Evolutionary conservation across 371 early-diverging fungal genomes (phyloP).

Genomic region (Apophysomyces elegans): DNA sequence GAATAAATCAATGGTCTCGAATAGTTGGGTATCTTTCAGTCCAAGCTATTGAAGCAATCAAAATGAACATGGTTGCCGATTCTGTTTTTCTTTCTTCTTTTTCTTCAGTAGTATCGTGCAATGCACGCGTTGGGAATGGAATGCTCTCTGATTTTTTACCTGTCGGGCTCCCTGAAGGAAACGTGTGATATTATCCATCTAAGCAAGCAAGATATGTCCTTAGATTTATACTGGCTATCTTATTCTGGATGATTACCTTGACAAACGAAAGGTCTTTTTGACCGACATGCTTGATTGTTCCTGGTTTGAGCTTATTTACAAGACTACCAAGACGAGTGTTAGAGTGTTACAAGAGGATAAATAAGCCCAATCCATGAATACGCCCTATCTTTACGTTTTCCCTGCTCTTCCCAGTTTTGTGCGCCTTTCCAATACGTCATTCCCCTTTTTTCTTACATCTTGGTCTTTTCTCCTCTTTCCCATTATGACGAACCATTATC

Average conservation of each 20-base stretch:
- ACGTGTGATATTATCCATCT: constrained; percentile 85
- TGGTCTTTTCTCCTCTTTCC: not conserved
- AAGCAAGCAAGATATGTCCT: constrained; percentile 19
- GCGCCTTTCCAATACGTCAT: not conserved
- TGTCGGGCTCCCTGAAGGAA: constrained; percentile 66
- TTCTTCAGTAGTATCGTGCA: constrained; percentile 57
- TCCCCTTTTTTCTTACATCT: not conserved
- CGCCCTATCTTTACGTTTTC: constrained; percentile 4
- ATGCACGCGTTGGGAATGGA: not conserved
- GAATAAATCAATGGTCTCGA: constrained; percentile 91
- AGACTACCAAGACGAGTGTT: constrained; percentile 45
- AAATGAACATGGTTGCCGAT: not conserved
- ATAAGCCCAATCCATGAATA: not conserved
- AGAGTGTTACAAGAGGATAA: constrained; percentile 4
- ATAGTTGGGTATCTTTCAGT: constrained; percentile 77
- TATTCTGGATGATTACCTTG: constrained; percentile 53
- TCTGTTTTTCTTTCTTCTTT: constrained; percentile 33
- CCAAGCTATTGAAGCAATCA: constrained; percentile 55
- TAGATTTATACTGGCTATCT: not conserved
- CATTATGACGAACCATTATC: not conserved
- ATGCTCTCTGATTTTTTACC: constrained; percentile 23
- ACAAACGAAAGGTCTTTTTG: constrained; percentile 73
- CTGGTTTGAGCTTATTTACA: constrained; percentile 77
- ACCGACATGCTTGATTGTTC: constrained; percentile 70
- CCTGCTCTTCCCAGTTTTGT: constrained; percentile 2